Evolutionary conservation across 2,329 filamentous ascomycete species (phyloP).

Genomic region (Botrytis squamosa): DNA sequence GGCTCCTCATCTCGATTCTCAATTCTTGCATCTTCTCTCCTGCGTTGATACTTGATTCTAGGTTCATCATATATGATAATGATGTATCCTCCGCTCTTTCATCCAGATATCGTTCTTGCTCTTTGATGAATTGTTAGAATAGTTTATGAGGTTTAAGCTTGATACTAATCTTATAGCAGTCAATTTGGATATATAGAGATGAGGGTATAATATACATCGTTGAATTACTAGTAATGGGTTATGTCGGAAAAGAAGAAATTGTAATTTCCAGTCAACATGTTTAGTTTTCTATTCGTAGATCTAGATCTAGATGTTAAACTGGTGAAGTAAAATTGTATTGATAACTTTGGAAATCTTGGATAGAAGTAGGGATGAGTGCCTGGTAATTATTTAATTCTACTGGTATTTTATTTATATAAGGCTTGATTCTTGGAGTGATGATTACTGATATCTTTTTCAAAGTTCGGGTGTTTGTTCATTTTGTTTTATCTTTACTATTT

Average conservation of each 20-base stretch:
- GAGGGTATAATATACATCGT: rapidly evolving
- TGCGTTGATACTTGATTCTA: rapidly evolving
- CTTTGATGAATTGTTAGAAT: rapidly evolving
- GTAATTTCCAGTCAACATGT: background rate
- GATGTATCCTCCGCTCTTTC: background rate
- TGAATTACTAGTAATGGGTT: no score
- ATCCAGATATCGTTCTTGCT: background rate
- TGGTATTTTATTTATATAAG: rapidly evolving
- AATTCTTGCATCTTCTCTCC: no score
- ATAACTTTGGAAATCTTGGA: rapidly evolving
- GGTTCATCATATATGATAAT: rapidly evolving
- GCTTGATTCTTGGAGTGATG: background rate
- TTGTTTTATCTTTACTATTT: no score
- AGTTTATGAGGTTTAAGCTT: rapidly evolving
- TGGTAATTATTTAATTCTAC: background rate
- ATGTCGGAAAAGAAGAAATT: no score
- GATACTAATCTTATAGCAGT: background rate
- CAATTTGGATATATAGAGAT: background rate
- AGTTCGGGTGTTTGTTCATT: no score
- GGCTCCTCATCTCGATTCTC: no score
- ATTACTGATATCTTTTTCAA: background rate
- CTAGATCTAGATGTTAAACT: background rate
- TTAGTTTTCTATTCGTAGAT: background rate
- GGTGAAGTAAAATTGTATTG: rapidly evolving
- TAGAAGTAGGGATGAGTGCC: background rate